Conservation (phyloP, 1,284 basidiomycete genomes). For the Boletus austroedulis region DNA sequence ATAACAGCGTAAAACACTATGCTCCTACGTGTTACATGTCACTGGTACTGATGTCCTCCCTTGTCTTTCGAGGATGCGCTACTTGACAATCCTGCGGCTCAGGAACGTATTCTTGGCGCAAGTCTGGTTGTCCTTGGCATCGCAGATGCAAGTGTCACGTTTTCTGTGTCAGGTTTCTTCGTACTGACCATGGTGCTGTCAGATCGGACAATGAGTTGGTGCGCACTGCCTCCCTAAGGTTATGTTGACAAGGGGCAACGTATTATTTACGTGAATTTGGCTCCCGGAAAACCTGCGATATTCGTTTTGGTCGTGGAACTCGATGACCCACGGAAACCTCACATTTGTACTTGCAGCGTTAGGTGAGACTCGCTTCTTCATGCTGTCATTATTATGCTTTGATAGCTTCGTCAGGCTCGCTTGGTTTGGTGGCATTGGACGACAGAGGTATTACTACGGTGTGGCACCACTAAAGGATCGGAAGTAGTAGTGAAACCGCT, state of each 20-base stretch:
- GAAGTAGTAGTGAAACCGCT: too few species aligned
- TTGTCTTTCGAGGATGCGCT: conserved; percentile 71
- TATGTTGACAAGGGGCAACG: conserved; percentile 41
- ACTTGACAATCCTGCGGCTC: conserved; percentile 55
- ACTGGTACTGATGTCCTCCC: conserved; percentile 60
- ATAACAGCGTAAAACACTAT: too few species aligned
- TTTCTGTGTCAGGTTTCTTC: background rate
- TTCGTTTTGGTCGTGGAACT: conserved; percentile 56
- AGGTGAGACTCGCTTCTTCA: too few species aligned
- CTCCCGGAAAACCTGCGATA: conserved; percentile 59
- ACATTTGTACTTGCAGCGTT: too few species aligned
- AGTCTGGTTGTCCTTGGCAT: conserved; percentile 63
- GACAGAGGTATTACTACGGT: conserved; percentile 54
- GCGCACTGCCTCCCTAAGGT: background rate
- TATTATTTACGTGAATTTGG: conserved; percentile 52
- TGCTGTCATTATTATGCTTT: too few species aligned
- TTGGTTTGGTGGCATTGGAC: conserved; percentile 64
- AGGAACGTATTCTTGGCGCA: conserved; percentile 69
- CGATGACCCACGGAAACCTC: conserved; percentile 74
- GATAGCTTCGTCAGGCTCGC: conserved; percentile 39
- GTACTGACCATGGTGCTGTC: conserved; percentile 2
- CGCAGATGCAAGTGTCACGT: conserved; percentile 59
- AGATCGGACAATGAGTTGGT: conserved; percentile 56
- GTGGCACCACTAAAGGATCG: too few species aligned
- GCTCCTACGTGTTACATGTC: conserved; percentile 62